phyloP scores from a whole-genome alignment of 352 stramenopile species.

The Peronospora farinosa region DNA sequence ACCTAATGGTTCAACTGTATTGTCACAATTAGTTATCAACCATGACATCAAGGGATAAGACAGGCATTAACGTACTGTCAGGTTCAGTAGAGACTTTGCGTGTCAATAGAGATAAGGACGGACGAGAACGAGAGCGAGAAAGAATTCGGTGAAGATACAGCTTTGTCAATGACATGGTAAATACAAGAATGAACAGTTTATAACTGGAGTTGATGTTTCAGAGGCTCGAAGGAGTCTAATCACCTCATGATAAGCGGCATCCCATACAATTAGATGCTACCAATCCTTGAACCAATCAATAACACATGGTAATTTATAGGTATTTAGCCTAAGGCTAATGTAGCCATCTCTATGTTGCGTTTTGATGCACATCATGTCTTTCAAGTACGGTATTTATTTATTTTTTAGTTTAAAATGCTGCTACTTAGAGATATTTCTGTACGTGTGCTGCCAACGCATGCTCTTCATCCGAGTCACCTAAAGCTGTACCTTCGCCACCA shows the following conservation, averaged over 20 bases:
- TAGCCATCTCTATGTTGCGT: no score
- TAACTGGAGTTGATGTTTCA: background rate
- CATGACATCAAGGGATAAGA: background rate
- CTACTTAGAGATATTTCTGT: conserved; percentile 50
- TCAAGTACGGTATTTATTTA: background rate
- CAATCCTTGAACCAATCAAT: conserved; percentile 17
- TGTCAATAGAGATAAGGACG: conserved; percentile 9
- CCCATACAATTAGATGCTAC: conserved; percentile 18
- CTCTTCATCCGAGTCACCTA: conserved; percentile 75
- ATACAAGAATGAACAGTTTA: conserved; percentile 20
- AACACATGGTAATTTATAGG: background rate
- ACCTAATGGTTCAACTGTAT: conserved; percentile 11
- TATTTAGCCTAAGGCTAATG: no score
- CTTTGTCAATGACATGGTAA: conserved; percentile 25
- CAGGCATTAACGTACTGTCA: conserved; percentile 12
- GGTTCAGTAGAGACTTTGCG: conserved; percentile 17
- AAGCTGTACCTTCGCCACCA: conserved; percentile 46
- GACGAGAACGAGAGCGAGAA: conserved; percentile 4
- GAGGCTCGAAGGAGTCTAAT: conserved; percentile 12
- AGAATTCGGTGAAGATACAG: conserved; percentile 15
- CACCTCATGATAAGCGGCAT: conserved; percentile 12
- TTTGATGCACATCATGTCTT: no score
- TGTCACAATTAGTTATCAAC: conserved; percentile 4
- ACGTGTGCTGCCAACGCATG: conserved; percentile 56
- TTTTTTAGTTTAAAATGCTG: conserved; percentile 21